A percentile compares a stretch with the other conserved stretches of the same genome.
These are phyloP conservation scores for Pelargonium nanum DNA, from an alignment of 345 rosid species.

Conservation along the genomic window DNA sequence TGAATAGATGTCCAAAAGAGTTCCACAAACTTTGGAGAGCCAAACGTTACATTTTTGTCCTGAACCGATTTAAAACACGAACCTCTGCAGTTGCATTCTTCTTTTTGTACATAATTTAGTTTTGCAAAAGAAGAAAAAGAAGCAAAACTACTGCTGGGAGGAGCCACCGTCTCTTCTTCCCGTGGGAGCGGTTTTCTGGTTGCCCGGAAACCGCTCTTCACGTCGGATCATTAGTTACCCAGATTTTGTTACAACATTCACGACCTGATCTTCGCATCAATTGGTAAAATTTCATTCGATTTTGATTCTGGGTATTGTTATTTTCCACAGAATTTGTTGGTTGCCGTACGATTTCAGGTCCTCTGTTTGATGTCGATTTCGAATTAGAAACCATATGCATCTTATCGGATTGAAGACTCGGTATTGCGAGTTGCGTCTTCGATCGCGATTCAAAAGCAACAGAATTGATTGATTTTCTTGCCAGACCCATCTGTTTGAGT, in stretches of 20 bases:
- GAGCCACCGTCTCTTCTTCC: neutral
- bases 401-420: neutral
- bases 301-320: neutral
- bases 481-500: too few species aligned
- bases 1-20: neutral
- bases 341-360: too few species aligned
- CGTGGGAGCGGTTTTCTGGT: slow-evolving; percentile 27
- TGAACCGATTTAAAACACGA: neutral
- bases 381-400: neutral
- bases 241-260: neutral
- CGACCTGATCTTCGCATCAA: neutral
- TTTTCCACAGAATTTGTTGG: too few species aligned
- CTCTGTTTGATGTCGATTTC: too few species aligned
- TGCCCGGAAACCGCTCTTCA: slow-evolving; percentile 24
- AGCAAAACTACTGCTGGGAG: neutral
- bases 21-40: neutral
- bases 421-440: neutral
- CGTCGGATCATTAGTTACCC: neutral
- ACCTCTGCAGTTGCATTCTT: neutral
- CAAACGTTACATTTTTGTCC: neutral
- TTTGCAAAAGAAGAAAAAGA: neutral
- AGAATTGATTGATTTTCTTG: too few species aligned
- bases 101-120: neutral
- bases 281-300: neutral
- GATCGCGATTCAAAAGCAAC: neutral